Base-by-base conservation (phyloP, 208 protist species). In the Trypanosoma rangeli region DNA sequence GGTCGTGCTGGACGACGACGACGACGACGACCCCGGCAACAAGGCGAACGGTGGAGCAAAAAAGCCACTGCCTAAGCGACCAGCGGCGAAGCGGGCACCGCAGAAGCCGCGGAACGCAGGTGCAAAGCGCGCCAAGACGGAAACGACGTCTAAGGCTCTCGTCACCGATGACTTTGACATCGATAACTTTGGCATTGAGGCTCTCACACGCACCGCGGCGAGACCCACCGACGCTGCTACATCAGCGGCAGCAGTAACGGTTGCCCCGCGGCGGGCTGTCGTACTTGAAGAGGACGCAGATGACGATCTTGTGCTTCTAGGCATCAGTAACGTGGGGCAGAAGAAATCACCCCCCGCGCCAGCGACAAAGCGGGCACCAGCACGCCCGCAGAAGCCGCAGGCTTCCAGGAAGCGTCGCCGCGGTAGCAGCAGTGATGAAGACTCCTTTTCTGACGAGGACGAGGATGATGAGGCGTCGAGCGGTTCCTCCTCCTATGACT, bases 121-220 rank as follows among this genome's bases (percentile, higher is more conserved):
- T 28, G 35, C 39, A n/a, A 76, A 80, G 56, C 66, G 67, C 48
- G 69, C 49, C 9, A 78, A 75, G 56, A 80, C 59, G 54, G 66
- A 78, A 44, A n/a, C n/a, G 39, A 26, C 68, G 35, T 18, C 58
- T 16, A 49, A 46, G 39, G 46, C 48, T 18, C 53, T 46, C 37
- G 65, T 35, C n/a, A 79, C 83, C 39, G 86, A 93, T 67, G 54
- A 80, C 39, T 87, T 93, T 55, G 83, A 88, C 64, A 62, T 96
- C 15, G 84, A 93, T 52, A 69, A 79, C 50, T 94, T 95, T 70
- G 90, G 90, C 15, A 79, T 95, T 44, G 85, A 90, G 52, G 90
- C 90, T 12, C 63, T 95, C 55, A 39, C 58, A 20, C 60, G 29
- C 54, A 48, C 52, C 15, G 50, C 46, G 20, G 29, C 61, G 59